phyloP scores from a whole-genome alignment of 2,329 filamentous ascomycete species.

The Emmonsiellopsis sp. region DNA sequence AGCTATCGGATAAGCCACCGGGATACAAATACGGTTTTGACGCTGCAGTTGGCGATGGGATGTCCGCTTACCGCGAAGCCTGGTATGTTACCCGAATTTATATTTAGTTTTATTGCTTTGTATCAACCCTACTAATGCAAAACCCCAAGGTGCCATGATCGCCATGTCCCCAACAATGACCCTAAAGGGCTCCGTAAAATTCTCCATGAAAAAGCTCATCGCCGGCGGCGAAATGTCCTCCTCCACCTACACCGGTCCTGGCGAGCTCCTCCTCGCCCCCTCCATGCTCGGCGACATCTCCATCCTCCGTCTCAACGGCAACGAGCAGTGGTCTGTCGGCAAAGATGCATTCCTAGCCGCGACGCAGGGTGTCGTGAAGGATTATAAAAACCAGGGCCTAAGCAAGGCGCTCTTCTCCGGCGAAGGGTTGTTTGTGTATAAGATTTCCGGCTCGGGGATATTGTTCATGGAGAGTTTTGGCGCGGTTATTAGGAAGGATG shows the following conservation, averaged over 20 bases:
- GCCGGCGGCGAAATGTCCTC: constrained; percentile 68
- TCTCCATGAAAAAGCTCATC: constrained; percentile 86
- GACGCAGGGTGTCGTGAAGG: constrained; percentile 79
- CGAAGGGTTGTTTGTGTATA: constrained; percentile 85
- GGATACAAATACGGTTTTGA: constrained; percentile 82
- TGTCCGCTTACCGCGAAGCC: constrained; percentile 76
- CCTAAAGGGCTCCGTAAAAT: constrained; percentile 72
- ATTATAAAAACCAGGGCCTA: constrained; percentile 77
- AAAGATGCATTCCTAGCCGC: constrained; percentile 78
- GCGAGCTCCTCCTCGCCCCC: constrained; percentile 79
- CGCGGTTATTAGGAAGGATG: constrained; percentile 89
- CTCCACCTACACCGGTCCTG: constrained; percentile 79
- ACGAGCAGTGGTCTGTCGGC: constrained; percentile 67
- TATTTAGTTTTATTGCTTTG: not conserved
- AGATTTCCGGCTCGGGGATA: constrained; percentile 69
- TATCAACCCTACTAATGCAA: not conserved
- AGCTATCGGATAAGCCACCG: constrained; percentile 89
- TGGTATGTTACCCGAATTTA: constrained; percentile 35
- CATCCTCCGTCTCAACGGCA: constrained; percentile 62
- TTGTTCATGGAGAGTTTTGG: constrained; percentile 90
- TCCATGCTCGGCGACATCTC: constrained; percentile 76
- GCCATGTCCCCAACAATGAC: constrained; percentile 87
- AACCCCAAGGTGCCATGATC: constrained; percentile 63
- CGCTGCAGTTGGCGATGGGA: constrained; percentile 79
- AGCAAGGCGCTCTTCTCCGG: constrained; percentile 90